A percentile compares a stretch with the other conserved stretches of the same genome.
These are phyloP conservation scores for Pezicula radicicola DNA, from an alignment of 2,329 filamentous ascomycete species.

Conservation along the genomic window DNA sequence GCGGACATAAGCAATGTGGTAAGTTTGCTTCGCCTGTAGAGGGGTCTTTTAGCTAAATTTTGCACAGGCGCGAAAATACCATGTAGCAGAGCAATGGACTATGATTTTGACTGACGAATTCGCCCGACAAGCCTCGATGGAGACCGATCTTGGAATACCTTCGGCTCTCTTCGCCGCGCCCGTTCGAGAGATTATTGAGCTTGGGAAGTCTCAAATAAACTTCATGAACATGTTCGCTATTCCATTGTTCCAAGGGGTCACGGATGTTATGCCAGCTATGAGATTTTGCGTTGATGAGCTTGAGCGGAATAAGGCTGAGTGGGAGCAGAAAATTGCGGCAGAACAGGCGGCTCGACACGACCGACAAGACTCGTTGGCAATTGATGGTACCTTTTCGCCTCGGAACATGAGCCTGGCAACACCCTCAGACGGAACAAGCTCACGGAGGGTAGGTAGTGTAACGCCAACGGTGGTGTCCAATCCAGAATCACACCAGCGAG, in stretches of 20 bases:
- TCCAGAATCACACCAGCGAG: conserved; percentile 15
- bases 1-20: conserved; percentile 98
- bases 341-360: conserved; percentile 45
- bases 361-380: conserved; percentile 33
- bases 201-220: conserved; percentile 84
- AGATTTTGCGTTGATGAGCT: conserved; percentile 82
- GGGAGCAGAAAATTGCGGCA: conserved; percentile 64
- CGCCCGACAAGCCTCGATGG: conserved; percentile 88
- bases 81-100: conserved; percentile 85
- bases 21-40: conserved; percentile 37
- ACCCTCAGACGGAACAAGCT: conserved; percentile 18
- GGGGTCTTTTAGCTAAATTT: conserved; percentile 17
- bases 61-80: conserved; percentile 74
- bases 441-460: conserved; percentile 17
- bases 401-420: conserved; percentile 26
- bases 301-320: conserved; percentile 69
- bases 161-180: conserved; percentile 85
- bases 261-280: conserved; percentile 82
- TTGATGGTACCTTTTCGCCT: conserved; percentile 27
- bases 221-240: conserved; percentile 97
- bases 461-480: conserved; percentile 6
- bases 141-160: conserved; percentile 79
- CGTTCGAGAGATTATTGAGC: conserved; percentile 76
- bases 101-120: conserved; percentile 94
- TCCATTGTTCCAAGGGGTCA: conserved; percentile 84